A percentile compares a stretch with the other conserved stretches of the same genome.
Evolutionary conservation across 2,329 filamentous ascomycete genomes (phyloP).

Genomic region (Pyrenophora seminiperda): DNA sequence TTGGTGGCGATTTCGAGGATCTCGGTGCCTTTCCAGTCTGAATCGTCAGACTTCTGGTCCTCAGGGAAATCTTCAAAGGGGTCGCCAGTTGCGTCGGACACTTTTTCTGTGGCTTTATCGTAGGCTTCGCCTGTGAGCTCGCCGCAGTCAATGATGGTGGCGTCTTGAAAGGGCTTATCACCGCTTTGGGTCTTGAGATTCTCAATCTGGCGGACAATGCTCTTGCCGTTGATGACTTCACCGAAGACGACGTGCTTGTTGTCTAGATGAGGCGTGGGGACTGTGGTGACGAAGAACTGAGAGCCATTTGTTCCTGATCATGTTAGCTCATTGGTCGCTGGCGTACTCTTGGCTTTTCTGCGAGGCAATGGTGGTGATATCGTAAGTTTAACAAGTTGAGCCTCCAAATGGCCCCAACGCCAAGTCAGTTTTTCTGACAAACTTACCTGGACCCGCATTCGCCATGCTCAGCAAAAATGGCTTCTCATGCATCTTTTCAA

Average conservation of each 20-base stretch:
- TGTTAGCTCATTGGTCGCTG: slow-evolving; percentile 10
- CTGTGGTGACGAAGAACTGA: slow-evolving; percentile 97
- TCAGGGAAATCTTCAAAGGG: slow-evolving; percentile 95
- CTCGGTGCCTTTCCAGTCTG: slow-evolving; percentile 68
- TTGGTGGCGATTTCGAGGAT: slow-evolving; percentile 79
- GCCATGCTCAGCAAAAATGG: slow-evolving; percentile 97
- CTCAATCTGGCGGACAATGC: slow-evolving; percentile 86
- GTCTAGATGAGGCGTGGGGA: slow-evolving; percentile 92
- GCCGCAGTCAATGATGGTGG: slow-evolving; percentile 72
- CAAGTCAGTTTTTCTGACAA: neutral
- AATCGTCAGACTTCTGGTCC: slow-evolving; percentile 64
- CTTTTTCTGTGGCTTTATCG: slow-evolving; percentile 68
- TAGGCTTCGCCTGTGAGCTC: slow-evolving; percentile 77
- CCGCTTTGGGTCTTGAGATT: slow-evolving; percentile 73
- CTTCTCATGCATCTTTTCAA: slow-evolving; percentile 86
- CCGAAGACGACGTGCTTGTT: slow-evolving; percentile 98
- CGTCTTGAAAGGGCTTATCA: slow-evolving; percentile 79
- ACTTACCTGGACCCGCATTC: slow-evolving; percentile 86
- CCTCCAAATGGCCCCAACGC: neutral
- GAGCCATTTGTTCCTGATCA: slow-evolving; percentile 85
- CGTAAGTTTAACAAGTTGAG: too few species aligned
- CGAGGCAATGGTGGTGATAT: too few species aligned
- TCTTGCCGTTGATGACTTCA: slow-evolving; percentile 91
- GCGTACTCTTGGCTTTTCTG: too few species aligned
- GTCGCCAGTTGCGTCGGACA: slow-evolving; percentile 82